These are phyloP conservation scores for Avena eriantha DNA, from an alignment of 176 grass and related monocot genomes.

Conservation along the genomic window DNA sequence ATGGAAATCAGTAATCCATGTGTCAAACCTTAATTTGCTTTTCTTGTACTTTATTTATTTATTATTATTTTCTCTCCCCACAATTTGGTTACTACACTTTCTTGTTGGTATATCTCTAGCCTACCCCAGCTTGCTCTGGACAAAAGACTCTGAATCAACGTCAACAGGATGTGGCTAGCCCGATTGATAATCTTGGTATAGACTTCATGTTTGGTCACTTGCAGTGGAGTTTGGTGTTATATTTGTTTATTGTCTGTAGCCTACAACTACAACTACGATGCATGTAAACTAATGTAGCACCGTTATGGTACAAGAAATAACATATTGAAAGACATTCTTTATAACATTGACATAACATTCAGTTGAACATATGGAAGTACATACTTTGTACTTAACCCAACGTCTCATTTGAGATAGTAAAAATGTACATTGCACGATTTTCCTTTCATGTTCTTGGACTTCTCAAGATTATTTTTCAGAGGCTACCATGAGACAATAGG, in stretches of 20 bases:
- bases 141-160: background rate
- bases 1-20: background rate
- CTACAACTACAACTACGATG: background rate
- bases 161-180: background rate
- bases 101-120: background rate
- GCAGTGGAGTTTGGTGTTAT: background rate
- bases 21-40: background rate
- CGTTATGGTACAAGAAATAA: background rate
- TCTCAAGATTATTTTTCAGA: background rate
- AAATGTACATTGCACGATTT: background rate
- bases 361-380: background rate
- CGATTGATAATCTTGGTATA: background rate
- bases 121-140: background rate
- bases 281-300: background rate
- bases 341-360: background rate
- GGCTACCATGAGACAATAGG: background rate
- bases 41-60: background rate
- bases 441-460: background rate
- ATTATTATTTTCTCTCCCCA: background rate
- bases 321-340: background rate
- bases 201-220: background rate
- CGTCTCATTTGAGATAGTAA: background rate
- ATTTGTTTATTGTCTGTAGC: background rate
- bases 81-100: background rate
- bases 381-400: background rate